Percentiles rank a stretch among this genome's conserved stretches.
These are phyloP conservation scores for Ilyonectria mors-panacis DNA, from an alignment of 2,329 filamentous ascomycete species.

Conservation along the genomic window DNA sequence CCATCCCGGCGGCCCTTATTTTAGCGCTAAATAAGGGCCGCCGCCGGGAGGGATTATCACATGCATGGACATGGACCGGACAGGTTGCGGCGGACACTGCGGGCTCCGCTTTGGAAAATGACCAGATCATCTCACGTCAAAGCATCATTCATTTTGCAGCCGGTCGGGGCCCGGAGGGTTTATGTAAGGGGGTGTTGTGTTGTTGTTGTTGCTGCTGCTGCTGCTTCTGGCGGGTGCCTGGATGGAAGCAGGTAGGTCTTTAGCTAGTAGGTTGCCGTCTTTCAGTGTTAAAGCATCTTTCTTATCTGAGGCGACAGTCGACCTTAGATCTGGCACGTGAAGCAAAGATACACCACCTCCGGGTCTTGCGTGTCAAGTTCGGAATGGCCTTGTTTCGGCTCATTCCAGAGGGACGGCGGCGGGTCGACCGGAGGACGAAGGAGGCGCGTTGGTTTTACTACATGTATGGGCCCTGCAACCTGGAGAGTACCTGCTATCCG, in stretches of 20 bases:
- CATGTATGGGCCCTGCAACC: constrained; percentile 9
- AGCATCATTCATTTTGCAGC: constrained; percentile 43
- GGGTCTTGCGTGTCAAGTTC: constrained; percentile 4
- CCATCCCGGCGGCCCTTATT: constrained; percentile 38
- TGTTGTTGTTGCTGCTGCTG: background rate
- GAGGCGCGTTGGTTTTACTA: background rate
- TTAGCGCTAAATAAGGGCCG: constrained; percentile 37
- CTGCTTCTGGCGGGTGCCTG: no score
- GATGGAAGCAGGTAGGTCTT: no score
- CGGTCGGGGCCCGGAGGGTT: constrained; percentile 2
- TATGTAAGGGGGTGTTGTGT: constrained; percentile 1
- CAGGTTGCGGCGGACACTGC: constrained; percentile 13
- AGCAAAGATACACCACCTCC: background rate
- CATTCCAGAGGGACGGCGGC: constrained; percentile 3
- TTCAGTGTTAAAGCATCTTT: background rate
- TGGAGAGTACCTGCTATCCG: constrained; percentile 2
- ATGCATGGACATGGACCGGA: constrained; percentile 39
- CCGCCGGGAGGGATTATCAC: constrained; percentile 39
- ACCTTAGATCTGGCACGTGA: background rate
- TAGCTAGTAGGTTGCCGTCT: no score
- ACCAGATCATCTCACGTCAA: constrained; percentile 49
- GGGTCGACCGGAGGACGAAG: constrained; percentile 29
- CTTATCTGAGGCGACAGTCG: background rate
- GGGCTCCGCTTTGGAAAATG: constrained; percentile 41
- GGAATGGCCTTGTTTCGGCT: constrained; percentile 25